Evolutionary conservation across 192 early-diverging fungal genomes (phyloP), one percentile per base, ranked within the genome.

Genomic region (Coemansia sp.): DNA sequence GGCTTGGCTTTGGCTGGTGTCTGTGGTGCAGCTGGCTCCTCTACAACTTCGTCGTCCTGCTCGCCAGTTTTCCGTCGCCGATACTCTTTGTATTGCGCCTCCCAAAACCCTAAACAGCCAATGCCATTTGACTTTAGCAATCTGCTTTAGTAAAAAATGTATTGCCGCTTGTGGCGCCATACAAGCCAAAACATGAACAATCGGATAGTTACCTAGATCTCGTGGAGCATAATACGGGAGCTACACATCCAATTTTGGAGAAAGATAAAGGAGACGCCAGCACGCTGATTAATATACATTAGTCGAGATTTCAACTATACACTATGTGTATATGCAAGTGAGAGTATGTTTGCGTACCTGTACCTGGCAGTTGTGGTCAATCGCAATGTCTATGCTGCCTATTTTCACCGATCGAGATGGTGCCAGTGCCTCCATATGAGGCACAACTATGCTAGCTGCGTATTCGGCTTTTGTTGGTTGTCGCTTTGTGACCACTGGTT

Each of bases 141-240:
- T 49, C 43, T 6, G 43, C 32, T 13, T 45, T 45, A 32, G 16
- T 27, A 55, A 55, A 13, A 14, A 16, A 18, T 37, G 19, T 20
- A 10, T 9, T 29, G 32, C 9, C 53, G 53, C 54, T 3, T 56
- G 54, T 49, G 47, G 16, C 47, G n/a, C 18, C 19, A 9, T 19
- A 9, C 47, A 19, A 20, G 29, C n/a, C 13, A 19, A 14, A 18
- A 32, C 54, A 56, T 37, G 35, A 56, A 38, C 39, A 64, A 55
- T 64, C 20, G 4, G 27, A 57, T 70, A 64, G 20, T 64, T 71
- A 71, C 69, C 73, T 66, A 64, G 63, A 66, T 75, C 68, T 41
- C 35, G 60, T 4, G 74, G 68, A 32, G 70, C 69, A 4, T 13
- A 66, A 23, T 70, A 50, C 7, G 74, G 74, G 19, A 70, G 38